Percentiles rank a stretch among this genome's conserved stretches.
Conservation (phyloP, 495 filamentous ascomycete species). For the Penicillium soppii region DNA sequence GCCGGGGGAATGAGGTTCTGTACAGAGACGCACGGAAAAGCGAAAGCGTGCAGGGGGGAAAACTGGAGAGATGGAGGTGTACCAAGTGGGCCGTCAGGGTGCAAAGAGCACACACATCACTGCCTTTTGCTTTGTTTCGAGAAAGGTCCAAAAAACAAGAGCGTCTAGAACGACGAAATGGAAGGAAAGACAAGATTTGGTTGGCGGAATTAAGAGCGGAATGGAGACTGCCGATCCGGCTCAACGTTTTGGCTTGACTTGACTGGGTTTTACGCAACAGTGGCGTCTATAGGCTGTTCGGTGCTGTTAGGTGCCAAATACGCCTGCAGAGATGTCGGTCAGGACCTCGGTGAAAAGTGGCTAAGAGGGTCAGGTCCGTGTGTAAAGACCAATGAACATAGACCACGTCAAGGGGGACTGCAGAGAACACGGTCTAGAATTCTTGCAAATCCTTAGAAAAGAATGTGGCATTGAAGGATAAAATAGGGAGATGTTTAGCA, state of each 20-base stretch:
- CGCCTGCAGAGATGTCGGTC: constrained; percentile 30
- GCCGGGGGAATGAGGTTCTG: constrained; percentile 5
- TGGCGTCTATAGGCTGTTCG: constrained; percentile 20
- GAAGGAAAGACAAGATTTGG: constrained; percentile 14
- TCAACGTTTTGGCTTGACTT: constrained; percentile 30
- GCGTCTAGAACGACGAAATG: constrained; percentile 38
- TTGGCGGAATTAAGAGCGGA: constrained; percentile 24
- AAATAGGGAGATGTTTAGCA: neutral
- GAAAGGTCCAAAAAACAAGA: constrained; percentile 21
- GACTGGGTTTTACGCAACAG: constrained; percentile 14
- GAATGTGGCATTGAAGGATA: constrained; percentile 1
- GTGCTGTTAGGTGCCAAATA: constrained; percentile 12
- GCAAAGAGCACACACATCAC: constrained; percentile 18
- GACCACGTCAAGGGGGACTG: constrained; percentile 42
- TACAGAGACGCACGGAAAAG: constrained; percentile 10
- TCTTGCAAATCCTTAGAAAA: neutral
- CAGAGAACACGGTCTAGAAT: constrained; percentile 29
- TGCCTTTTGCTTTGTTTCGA: constrained; percentile 23
- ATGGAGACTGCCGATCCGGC: constrained; percentile 30
- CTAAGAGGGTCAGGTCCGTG: constrained; percentile 31
- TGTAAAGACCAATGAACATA: constrained; percentile 36
- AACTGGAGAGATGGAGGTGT: constrained; percentile 12
- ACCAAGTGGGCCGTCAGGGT: constrained; percentile 17
- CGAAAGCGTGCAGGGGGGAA: constrained; percentile 17
- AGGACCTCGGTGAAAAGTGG: constrained; percentile 26